Percentiles rank a stretch among this genome's conserved stretches.
Conservation (phyloP, 352 stramenopile species). For the Phytophthora vignae region DNA sequence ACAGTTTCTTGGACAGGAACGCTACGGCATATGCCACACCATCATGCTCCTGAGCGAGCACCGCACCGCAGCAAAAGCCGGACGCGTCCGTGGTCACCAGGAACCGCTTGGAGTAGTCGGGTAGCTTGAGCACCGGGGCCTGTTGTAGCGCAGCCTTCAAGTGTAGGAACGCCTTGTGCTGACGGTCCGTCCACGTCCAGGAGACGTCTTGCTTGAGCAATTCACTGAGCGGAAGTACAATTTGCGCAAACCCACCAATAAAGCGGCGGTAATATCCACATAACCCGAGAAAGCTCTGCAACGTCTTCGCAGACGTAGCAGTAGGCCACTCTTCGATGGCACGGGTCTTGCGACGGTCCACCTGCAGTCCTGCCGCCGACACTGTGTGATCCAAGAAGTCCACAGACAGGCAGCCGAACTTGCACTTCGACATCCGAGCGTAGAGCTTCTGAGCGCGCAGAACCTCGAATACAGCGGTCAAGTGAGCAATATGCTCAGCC, state of each 20-base stretch:
- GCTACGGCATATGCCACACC: background rate
- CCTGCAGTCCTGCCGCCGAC: slow-evolving; percentile 11
- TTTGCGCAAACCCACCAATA: slow-evolving; percentile 28
- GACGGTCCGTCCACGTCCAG: slow-evolving; percentile 31
- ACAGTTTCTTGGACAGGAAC: slow-evolving; percentile 12
- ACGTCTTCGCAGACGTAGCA: slow-evolving; percentile 16
- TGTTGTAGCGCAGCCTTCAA: slow-evolving; percentile 39
- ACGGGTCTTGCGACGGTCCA: slow-evolving; percentile 33
- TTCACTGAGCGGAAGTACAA: slow-evolving; percentile 29
- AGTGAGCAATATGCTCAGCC: too few species aligned
- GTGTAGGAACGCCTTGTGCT: slow-evolving; percentile 16
- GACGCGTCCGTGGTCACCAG: background rate
- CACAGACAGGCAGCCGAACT: too few species aligned
- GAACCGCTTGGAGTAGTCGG: slow-evolving; percentile 8
- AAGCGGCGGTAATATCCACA: slow-evolving; percentile 42
- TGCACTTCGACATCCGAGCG: too few species aligned
- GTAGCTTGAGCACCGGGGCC: slow-evolving; percentile 32
- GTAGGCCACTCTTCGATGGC: slow-evolving; percentile 26
- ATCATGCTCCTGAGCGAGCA: background rate
- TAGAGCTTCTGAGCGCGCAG: too few species aligned
- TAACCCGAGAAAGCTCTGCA: slow-evolving; percentile 40
- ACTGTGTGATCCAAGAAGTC: too few species aligned
- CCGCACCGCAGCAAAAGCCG: background rate
- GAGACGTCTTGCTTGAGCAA: slow-evolving; percentile 29
- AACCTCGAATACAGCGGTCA: too few species aligned